Base-by-base conservation (phyloP, 371 early-diverging fungal genomes). In the Mucor indicus region DNA sequence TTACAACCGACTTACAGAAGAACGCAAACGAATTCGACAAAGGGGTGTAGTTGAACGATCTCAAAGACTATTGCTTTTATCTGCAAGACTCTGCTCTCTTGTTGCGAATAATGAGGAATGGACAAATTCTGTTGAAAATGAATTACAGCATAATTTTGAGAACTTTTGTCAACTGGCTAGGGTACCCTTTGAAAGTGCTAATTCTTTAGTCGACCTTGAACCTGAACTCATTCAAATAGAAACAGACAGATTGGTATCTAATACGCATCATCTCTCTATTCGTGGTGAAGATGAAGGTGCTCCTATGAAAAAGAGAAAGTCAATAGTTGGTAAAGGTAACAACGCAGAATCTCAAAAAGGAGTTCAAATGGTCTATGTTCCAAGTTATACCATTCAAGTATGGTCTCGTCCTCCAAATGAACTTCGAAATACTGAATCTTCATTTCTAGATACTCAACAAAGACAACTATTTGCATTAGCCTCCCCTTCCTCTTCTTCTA, bases 1-100 rank as follows among this genome's bases (percentile, higher is more conserved):
- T 44, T 80, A 80, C 27, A 80, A 78, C 44, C 64, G 81, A n/a
- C 53, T 83, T 35, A 73, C 80, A 4, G 81, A 83, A 50, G 83
- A 80, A 43, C 65, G 83, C 22, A 77, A 79, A 29, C 66, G 67
- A 10, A 67, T 67, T n/a, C 16, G 57, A 25, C 64, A 67, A 22
- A 32, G 60, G 11, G 67, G 57, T 13, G 67, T 67, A 0, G 52
- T 66, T 2, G 64, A 72, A n/a, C 54, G 69, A 11, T 48, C 62
- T 23, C 69, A 66, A 20, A 40, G 69, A 0, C 39, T 72, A 3
- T 16, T 69, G 1, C 19, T 60, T 2, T 29, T 69, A 0, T 66
- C 64, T 20, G 64, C 64, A 16, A 46, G 60, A 5, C 48, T 72
- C 1, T 72, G 73, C 22, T 59, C 73, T 0, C 41, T 72, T 12